A percentile compares a stretch with the other conserved stretches of the same genome.
Evolutionary conservation across 129 eudicot genomes (phyloP).

Genomic region (Saussurea involucrata): DNA sequence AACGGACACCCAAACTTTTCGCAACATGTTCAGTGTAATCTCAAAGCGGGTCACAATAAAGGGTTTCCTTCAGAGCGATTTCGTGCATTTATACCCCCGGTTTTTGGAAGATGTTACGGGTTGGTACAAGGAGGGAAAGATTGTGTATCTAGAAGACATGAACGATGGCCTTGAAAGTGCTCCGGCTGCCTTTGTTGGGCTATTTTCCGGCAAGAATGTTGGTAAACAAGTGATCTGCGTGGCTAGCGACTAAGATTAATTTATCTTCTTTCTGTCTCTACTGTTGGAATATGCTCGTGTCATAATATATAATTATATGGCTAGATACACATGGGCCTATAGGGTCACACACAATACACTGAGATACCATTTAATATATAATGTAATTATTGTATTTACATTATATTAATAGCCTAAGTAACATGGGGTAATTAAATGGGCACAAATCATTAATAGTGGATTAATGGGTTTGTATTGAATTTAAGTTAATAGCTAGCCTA

Average conservation of each 20-base stretch:
- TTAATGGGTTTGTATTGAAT: too few species aligned
- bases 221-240: conserved; percentile 79
- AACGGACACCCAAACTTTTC: conserved; percentile 41
- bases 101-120: conserved; percentile 46
- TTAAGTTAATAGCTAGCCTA: too few species aligned
- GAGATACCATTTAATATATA: too few species aligned
- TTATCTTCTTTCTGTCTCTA: neutral
- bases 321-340: too few species aligned
- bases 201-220: conserved; percentile 75
- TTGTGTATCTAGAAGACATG: conserved; percentile 66
- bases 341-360: too few species aligned
- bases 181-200: conserved; percentile 72
- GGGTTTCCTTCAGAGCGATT: conserved; percentile 75
- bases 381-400: too few species aligned
- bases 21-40: conserved; percentile 47
- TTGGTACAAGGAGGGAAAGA: conserved; percentile 58
- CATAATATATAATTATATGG: too few species aligned
- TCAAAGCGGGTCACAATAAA: conserved; percentile 57
- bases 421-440: too few species aligned
- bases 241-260: conserved; percentile 23
- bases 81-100: conserved; percentile 43
- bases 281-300: too few species aligned
- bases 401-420: too few species aligned
- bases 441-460: too few species aligned
- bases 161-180: conserved; percentile 70